A percentile compares a stretch with the other conserved stretches of the same genome.
Conservation (phyloP, 2,329 filamentous ascomycete species). For the Fusarium burgessii region DNA sequence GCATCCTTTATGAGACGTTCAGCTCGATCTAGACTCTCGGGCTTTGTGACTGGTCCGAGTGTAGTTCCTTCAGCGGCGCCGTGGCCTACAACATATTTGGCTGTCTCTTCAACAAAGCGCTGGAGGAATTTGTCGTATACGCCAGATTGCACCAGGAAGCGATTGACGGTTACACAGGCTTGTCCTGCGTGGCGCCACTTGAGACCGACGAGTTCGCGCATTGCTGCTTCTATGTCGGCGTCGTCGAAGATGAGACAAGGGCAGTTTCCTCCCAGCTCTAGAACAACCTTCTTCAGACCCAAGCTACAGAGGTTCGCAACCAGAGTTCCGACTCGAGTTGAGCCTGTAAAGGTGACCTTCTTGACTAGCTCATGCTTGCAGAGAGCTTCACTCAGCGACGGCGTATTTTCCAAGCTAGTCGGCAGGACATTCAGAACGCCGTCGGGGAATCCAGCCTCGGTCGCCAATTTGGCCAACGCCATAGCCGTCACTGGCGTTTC, state of each 20-base stretch:
- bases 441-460: conserved; percentile 78
- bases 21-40: conserved; percentile 12
- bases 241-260: conserved; percentile 75
- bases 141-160: conserved; percentile 67
- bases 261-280: conserved; percentile 79
- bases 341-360: conserved; percentile 84
- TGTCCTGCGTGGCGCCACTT: conserved; percentile 79
- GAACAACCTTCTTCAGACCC: conserved; percentile 73
- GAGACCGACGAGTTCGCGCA: conserved; percentile 1
- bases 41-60: conserved; percentile 30
- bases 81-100: conserved; percentile 22
- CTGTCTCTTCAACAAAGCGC: conserved; percentile 12
- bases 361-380: conserved; percentile 59
- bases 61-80: conserved; percentile 21
- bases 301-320: conserved; percentile 70
- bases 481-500: conserved; percentile 81
- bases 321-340: conserved; percentile 75
- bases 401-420: conserved; percentile 58
- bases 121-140: conserved; percentile 62
- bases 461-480: conserved; percentile 75
- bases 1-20: conserved; percentile 28
- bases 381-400: conserved; percentile 58
- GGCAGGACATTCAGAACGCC: conserved; percentile 72
- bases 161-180: conserved; percentile 74
- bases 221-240: conserved; percentile 59